Evolutionary conservation across 2,329 filamentous ascomycete genomes (phyloP), one percentile per base, ranked within the genome.

Genomic region (Colletotrichum gloeosporioides): DNA sequence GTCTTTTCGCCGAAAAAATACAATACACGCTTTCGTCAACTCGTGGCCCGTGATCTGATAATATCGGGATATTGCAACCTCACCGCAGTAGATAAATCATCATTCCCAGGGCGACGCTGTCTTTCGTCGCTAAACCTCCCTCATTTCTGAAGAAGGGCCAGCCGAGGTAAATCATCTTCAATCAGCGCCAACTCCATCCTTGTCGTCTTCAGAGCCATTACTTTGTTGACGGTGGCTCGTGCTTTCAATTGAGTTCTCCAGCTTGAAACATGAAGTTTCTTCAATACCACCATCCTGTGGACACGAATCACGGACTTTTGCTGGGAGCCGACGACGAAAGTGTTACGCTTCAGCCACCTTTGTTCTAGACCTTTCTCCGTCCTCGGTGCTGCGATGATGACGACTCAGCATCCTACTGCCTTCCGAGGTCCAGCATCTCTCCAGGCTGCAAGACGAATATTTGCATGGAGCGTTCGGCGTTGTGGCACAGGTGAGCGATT

Each of bases 261-360:
- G 9, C 44, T 49, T 49, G 44, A 49, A 49, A 49, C 44, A 49
- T 49, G 18, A 49, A 49, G 18, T 7, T 49, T n/a, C 44, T 49
- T 22, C 18, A 49, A 12, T n/a, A 49, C 18, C n/a, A 49, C 44
- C 44, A 49, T 10, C 0, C 39, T 18, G 9, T n/a, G 0, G 44
- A 12, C 44, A 49, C 44, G 44, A 49, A 49, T 49, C 44, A 49
- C 18, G 44, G 18, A 49, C 9, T 49, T 22, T 0, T 49, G 44
- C 44, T 49, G 18, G 0, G 44, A 49, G 44, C 44, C 44, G 44
- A n/a, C 0, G 1, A 49, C 0, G 18, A 22, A 49, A n/a, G 44
- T 49, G 22, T 49, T 49, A 22, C 0, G 44, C 44, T 22, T 13
- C 18, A n/a, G 44, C 44, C 44, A 49, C 44, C 3, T n/a, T n/a